Evolutionary conservation across 2,329 filamentous ascomycete genomes (phyloP), one percentile per base, ranked within the genome.

Genomic region (Aureobasidium sp.): DNA sequence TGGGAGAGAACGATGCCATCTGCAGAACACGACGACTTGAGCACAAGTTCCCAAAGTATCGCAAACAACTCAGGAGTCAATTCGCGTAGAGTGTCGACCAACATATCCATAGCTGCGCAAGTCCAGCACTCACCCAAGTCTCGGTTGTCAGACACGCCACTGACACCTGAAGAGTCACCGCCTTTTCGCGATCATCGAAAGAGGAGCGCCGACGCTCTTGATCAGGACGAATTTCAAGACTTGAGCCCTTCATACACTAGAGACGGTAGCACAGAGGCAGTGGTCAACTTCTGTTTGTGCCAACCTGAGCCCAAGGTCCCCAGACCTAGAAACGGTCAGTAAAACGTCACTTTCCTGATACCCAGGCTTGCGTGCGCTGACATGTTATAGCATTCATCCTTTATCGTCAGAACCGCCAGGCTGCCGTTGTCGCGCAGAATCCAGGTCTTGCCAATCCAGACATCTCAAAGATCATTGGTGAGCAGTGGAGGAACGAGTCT

Each of bases 401-500:
- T 69, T 99, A 96, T 78, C 91, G 94, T 43, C 92, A 97, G 73
- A 89, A 95, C 74, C 88, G 94, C 70, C 93, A 97, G 75, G 86
- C 89, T 20, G 81, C 85, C 53, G 90, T 97, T 56, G 88, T 92
- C 41, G 82, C 86, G 60, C 83, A 90, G 68, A 84, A 97, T 70
- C 93, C 92, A n/a, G 89, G 91, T 48, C 84, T 97, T 66, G 87
- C 92, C 50, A 97, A 97, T 75, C 93, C 93, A 3, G 91, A 97
- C 59, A 96, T 97, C 69, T 97, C 93, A 67, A 97, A 97, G 76
- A 95, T 97, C 69, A 96, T 97, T 68, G 93, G 93, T 59, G 85
- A 91, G 73, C 88, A 92, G 83, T 99, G 94, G 94, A 86, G 88
- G 70, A 83, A 86, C 62, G 87, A 95, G 71, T 77, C 86, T 4